Conservation (phyloP, 2,329 filamentous ascomycete genomes). For the Sordariomycetes sp. region DNA sequence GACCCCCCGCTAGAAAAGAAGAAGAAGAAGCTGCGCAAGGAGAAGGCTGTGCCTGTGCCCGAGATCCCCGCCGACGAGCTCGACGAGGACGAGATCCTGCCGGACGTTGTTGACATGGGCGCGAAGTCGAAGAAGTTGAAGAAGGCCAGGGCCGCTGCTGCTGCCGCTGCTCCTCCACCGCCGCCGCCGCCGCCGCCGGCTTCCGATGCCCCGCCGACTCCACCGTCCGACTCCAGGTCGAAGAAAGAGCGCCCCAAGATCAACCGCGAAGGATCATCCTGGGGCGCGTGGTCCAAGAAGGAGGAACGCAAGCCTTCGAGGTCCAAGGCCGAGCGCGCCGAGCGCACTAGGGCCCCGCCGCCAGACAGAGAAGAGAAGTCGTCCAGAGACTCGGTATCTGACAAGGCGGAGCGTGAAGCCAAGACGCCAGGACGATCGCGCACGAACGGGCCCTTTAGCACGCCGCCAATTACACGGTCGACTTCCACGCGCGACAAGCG, state of each 20-base stretch:
- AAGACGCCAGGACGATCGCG: conserved; percentile 16
- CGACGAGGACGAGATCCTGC: conserved; percentile 37
- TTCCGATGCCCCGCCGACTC: conserved; percentile 35
- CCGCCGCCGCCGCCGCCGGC: conserved; percentile 34
- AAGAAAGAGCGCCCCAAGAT: conserved; percentile 72
- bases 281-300: conserved; percentile 59
- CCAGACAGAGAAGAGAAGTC: conserved; percentile 54
- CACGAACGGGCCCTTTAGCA: conserved; percentile 55
- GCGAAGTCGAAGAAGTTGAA: conserved; percentile 21
- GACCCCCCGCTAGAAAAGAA: conserved; percentile 10
- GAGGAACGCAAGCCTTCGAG: conserved; percentile 48
- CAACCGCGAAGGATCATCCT: conserved; percentile 60
- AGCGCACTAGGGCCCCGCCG: conserved; percentile 45
- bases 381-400: conserved; percentile 63
- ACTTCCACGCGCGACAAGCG: conserved; percentile 59
- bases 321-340: conserved; percentile 31
- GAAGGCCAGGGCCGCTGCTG: conserved; percentile 11
- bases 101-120: conserved; percentile 39
- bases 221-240: conserved; percentile 43
- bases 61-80: conserved; percentile 24
- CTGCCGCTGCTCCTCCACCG: conserved; percentile 12
- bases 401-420: conserved; percentile 46
- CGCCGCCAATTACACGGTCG: conserved; percentile 55
- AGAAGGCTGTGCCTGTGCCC: not conserved
- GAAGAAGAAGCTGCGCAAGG: conserved; percentile 9